phyloP scores from a whole-genome alignment of 345 rosid species.

The Pelargonium nanum region DNA sequence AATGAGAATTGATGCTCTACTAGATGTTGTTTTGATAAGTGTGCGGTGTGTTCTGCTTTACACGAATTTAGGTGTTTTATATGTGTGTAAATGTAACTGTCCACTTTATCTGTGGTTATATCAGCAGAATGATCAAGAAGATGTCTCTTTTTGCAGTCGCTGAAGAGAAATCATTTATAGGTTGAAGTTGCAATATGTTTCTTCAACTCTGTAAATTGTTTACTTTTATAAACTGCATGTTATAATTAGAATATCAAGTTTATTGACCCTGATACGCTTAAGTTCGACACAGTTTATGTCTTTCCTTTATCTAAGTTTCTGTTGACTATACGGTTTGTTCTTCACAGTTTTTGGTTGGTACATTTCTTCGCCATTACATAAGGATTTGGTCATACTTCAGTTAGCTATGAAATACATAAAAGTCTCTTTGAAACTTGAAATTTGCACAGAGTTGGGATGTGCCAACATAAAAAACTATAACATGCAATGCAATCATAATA shows the following conservation, averaged over 20 bases:
- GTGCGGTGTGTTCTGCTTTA: no score
- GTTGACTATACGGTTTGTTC: background rate
- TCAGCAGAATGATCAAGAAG: slow-evolving; percentile 48
- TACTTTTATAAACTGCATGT: background rate
- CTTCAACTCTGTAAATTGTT: slow-evolving; percentile 69
- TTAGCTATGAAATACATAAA: background rate
- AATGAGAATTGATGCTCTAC: no score
- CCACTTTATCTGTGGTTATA: background rate
- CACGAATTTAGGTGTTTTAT: background rate
- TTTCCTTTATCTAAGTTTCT: background rate
- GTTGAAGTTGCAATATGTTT: slow-evolving; percentile 80
- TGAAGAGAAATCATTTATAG: slow-evolving; percentile 75
- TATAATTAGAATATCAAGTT: background rate
- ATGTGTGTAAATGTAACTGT: background rate
- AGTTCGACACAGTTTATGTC: background rate
- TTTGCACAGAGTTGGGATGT: background rate
- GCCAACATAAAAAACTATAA: no score
- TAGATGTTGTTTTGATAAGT: no score
- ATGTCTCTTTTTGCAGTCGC: slow-evolving; percentile 60
- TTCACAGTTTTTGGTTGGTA: background rate
- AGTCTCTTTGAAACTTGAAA: background rate
- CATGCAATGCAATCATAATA: no score
- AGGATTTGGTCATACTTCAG: background rate
- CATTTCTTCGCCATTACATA: background rate
- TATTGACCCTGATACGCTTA: slow-evolving; percentile 4